Evolutionary conservation across 2,329 filamentous ascomycete genomes (phyloP), one percentile per base, ranked within the genome.

Genomic region (Gaeumannomyces tritici): DNA sequence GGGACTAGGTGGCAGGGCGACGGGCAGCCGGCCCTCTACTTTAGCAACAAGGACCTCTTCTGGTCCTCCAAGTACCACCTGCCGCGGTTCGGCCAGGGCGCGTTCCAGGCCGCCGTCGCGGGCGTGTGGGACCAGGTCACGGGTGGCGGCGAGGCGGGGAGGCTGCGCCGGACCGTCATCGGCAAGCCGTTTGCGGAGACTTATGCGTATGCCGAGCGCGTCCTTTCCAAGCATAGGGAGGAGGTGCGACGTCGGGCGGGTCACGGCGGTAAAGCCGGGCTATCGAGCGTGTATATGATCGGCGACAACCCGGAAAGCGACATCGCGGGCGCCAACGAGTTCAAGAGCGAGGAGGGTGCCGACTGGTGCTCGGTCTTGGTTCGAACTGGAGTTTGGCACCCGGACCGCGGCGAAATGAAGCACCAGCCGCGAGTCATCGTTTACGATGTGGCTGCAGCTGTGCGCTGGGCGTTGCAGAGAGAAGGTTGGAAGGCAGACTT

Each of bases 261-360:
- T 51, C 21, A 47, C 13, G 26, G 21, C 59, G 64, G 65, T 70
- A 29, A 66, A 69, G 33, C 63, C 74, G 3, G 82, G n/a, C 74
- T 96, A 62, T 80, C 81, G 69, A 83, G 82, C 56, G 92, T 98
- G 13, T 98, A 96, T 75, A 98, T 98, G 93, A 84, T 98, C 55
- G 95, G 95, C 7, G 90, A 93, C 70, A 93, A 93, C 70, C 89
- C 90, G 6, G 91, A 91, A 71, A 95, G 89, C 68, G 95, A 99
- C 73, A 96, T 99, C 67, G 80, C 85, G 6, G 95, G 95, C 7
- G 93, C 91, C 26, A 96, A 96, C 71, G 81, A 83, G 57, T 96
- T 89, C 70, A 70, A 77, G 57, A 90, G 88, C 65, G 77, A 81
- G 4, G 75, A 82, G 63, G 88, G 87, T 11, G 89, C 70, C 15